These are phyloP conservation scores for Filobasidium floriforme DNA, from an alignment of 768 basidiomycete genomes.

Conservation along the genomic window DNA sequence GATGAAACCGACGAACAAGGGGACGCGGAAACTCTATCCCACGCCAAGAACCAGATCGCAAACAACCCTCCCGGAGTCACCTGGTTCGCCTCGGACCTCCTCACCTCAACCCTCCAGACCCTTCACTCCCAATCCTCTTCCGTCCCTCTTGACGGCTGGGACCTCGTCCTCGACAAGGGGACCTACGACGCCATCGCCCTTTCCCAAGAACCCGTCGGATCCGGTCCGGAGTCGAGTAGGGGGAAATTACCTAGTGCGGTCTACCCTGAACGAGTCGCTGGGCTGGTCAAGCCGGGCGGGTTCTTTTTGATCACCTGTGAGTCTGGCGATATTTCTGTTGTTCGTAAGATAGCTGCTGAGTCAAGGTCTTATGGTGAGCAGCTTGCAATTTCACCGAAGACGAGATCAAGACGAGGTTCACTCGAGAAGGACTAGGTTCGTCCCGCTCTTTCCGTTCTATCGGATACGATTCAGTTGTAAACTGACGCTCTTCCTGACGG, in stretches of 20 bases:
- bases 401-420: conserved; percentile 44
- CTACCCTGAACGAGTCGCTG: conserved; percentile 43
- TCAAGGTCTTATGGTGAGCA: conserved; percentile 1
- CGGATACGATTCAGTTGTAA: too few species aligned
- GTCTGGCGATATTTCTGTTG: background rate
- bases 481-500: too few species aligned
- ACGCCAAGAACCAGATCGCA: too few species aligned
- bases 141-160: conserved; percentile 38
- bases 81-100: conserved; percentile 8
- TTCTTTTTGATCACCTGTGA: conserved; percentile 47
- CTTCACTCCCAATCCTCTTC: background rate
- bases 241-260: conserved; percentile 39
- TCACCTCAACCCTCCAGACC: conserved; percentile 12
- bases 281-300: conserved; percentile 41
- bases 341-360: background rate
- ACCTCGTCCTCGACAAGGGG: conserved; percentile 47
- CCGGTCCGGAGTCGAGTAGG: conserved; percentile 20
- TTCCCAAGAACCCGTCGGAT: conserved; percentile 28
- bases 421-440: conserved; percentile 33
- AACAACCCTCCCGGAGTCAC: background rate
- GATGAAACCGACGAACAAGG: too few species aligned
- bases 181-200: conserved; percentile 49
- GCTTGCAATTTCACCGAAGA: conserved; percentile 48
- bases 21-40: too few species aligned
- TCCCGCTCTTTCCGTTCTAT: too few species aligned